Evolutionary conservation across 257 asterid species (phyloP).

Genomic region (Henckelia pumila): DNA sequence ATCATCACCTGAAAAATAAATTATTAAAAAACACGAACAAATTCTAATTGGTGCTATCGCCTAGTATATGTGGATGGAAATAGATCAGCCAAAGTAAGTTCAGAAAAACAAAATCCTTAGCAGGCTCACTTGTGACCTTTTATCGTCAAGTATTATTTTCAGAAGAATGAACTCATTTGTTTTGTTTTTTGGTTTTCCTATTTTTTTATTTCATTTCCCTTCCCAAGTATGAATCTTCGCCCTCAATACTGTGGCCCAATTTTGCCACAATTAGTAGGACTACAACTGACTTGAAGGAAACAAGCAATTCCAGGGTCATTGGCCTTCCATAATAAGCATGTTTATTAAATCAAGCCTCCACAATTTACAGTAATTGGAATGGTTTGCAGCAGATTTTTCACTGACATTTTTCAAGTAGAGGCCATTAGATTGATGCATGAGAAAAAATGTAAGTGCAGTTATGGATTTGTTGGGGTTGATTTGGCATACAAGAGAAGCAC

Average conservation of each 20-base stretch:
- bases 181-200: no score
- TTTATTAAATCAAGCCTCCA: neutral
- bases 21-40: conserved; percentile 8
- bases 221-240: neutral
- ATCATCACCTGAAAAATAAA: conserved; percentile 75
- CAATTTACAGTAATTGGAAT: no score
- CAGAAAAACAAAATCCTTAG: neutral
- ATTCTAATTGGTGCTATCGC: conserved; percentile 1
- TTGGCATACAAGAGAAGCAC: neutral
- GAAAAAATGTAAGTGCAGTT: neutral
- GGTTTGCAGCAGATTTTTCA: no score
- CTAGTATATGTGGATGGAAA: conserved; percentile 3
- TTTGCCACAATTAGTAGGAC: neutral
- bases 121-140: neutral
- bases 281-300: neutral
- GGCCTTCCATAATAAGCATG: conserved; percentile 1
- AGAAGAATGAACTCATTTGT: neutral
- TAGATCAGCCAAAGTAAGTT: conserved; percentile 5
- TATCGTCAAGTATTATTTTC: neutral
- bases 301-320: neutral
- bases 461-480: neutral
- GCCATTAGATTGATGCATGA: neutral
- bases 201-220: no score
- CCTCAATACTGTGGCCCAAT: neutral
- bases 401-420: neutral